Evolutionary conservation across 106 monocot species (phyloP), one percentile per base, ranked within the genome.

Genomic region (Ottelia alismoides): DNA sequence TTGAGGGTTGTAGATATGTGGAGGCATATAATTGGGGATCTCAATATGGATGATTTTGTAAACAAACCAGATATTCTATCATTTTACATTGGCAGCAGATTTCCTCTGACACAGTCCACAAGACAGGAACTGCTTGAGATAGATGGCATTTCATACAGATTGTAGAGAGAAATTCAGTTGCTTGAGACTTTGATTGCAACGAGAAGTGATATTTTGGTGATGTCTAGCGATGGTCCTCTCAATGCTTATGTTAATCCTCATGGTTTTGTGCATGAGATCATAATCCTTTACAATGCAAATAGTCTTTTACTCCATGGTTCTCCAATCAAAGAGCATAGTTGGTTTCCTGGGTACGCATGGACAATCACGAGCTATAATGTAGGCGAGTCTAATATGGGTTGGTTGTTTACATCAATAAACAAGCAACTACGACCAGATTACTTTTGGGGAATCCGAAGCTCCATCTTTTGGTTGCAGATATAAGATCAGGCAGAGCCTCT

Each of bases 291-390:
- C 45, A 66, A 75, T 52, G 80, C 83, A 30, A 83, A 29, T 55
- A 76, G 82, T 32, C 62, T 98, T 9, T 76, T 57, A 27, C 90
- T 83, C 30, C 10, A 1, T 52, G 85, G 98, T 21, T 20, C 25
- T 45, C 79, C 85, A 54, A 71, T 63, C 18, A 86, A 74, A 67
- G 82, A 76, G 45, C 82, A 90, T 70, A 90, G 98, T 65, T 98
- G 90, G 98, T 98, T 98, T 70, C 98, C 98, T 20, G 98, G 98
- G 98, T 98, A 87, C 49, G 77, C n/a, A n/a, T n/a, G n/a, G n/a
- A n/a, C n/a, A n/a, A n/a, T n/a, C n/a, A n/a, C n/a, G n/a, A n/a
- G n/a, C n/a, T n/a, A n/a, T n/a, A n/a, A n/a, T n/a, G n/a, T n/a
- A n/a, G n/a, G n/a, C n/a, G n/a, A n/a, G n/a, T n/a, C n/a, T n/a